These are phyloP conservation scores for Metschnikowia matae DNA, from an alignment of 805 yeast genomes.

Conservation along the genomic window DNA sequence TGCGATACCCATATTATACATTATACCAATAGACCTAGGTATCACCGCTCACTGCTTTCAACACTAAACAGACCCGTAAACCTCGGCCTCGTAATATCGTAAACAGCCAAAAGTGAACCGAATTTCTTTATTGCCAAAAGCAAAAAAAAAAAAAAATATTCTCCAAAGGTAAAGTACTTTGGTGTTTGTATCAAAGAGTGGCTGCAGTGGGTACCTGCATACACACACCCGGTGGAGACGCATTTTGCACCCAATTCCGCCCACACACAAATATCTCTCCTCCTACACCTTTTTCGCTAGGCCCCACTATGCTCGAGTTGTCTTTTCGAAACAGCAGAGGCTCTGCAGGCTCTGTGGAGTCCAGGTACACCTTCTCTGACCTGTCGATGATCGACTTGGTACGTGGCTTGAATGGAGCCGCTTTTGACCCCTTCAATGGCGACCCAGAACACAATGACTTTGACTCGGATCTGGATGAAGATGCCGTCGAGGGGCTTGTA, in stretches of 20 bases:
- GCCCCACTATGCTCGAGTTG: neutral
- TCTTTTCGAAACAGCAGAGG: neutral
- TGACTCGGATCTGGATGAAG: neutral
- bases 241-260: conserved; percentile 9
- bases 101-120: too few species aligned
- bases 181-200: neutral
- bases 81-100: too few species aligned
- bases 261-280: neutral
- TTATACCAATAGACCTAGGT: too few species aligned
- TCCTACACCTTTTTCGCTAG: neutral
- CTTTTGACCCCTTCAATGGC: neutral
- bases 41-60: too few species aligned
- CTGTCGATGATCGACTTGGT: conserved; percentile 16
- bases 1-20: too few species aligned
- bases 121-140: too few species aligned
- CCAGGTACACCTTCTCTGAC: conserved; percentile 8
- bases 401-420: conserved; percentile 11
- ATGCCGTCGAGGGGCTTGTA: neutral
- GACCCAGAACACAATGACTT: neutral
- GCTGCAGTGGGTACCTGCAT: neutral
- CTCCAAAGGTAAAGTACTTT: too few species aligned
- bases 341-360: conserved; percentile 5
- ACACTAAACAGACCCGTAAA: too few species aligned
- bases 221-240: neutral
- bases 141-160: too few species aligned